These are phyloP conservation scores for Rosa hybrid DNA, from an alignment of 331 rosid genomes.

Conservation along the genomic window DNA sequence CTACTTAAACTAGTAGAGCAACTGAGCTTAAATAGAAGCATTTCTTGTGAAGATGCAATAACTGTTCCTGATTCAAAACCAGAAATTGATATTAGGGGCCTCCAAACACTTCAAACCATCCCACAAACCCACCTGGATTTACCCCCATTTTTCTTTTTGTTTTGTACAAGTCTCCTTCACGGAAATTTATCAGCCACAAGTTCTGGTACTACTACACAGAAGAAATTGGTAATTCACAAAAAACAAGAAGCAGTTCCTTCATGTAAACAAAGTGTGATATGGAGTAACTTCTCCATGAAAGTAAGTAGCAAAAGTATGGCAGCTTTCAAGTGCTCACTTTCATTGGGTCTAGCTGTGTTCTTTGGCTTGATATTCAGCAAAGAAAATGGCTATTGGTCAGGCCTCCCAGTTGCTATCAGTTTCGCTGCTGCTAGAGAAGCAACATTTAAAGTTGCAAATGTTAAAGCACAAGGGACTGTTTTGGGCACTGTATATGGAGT, in stretches of 20 bases:
- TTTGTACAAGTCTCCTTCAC: conserved; percentile 56
- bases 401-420: conserved; percentile 68
- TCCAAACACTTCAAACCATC: conserved; percentile 46
- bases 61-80: conserved; percentile 55
- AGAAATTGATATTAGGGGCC: conserved; percentile 29
- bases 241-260: neutral
- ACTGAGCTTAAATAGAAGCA: conserved; percentile 26
- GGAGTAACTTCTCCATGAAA: conserved; percentile 25
- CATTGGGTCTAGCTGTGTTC: conserved; percentile 46
- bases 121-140: conserved; percentile 47
- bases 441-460: conserved; percentile 56
- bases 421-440: conserved; percentile 57
- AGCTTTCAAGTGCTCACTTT: conserved; percentile 37
- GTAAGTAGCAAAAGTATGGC: conserved; percentile 32
- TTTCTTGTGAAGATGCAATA: conserved; percentile 30
- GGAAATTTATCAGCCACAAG: conserved; percentile 21
- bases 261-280: neutral
- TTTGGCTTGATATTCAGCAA: conserved; percentile 44
- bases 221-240: neutral
- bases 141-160: conserved; percentile 65
- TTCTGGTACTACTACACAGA: neutral
- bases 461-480: conserved; percentile 75
- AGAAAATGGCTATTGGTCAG: conserved; percentile 45
- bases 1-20: conserved; percentile 44
- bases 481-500: conserved; percentile 75